Conservation (phyloP, 108 stramenopile genomes). For the Aurantiochytrium sp. region DNA sequence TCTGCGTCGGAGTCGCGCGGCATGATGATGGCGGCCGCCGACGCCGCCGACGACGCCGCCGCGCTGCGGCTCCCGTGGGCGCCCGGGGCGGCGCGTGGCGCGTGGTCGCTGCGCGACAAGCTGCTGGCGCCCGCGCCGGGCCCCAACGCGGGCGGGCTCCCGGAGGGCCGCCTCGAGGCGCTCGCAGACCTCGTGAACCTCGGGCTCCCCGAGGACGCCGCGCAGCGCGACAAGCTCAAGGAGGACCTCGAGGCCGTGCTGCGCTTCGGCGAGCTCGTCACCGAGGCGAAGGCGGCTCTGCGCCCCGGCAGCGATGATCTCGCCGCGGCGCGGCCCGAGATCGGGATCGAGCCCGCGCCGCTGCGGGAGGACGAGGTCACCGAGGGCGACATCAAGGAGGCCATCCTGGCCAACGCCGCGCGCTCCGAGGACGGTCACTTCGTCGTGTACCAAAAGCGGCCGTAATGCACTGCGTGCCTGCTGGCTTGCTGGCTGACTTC, state of each 20-base stretch:
- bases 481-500: too few relatives aligned
- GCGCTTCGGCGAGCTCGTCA: background rate
- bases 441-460: background rate
- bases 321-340: too few relatives aligned
- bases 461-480: too few relatives aligned
- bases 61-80: background rate
- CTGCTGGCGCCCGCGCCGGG: background rate
- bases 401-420: background rate
- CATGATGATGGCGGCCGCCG: too few relatives aligned
- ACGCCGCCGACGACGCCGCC: too few relatives aligned
- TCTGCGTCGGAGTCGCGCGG: too few relatives aligned
- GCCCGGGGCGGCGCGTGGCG: background rate
- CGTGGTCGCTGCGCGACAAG: constrained; percentile 6
- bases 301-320: background rate
- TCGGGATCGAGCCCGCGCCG: background rate
- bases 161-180: background rate
- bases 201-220: background rate
- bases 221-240: background rate
- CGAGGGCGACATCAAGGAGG: background rate
- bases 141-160: background rate
- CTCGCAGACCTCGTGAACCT: constrained; percentile 22
- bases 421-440: background rate
- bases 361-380: background rate
- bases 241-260: background rate
- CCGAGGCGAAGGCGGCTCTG: background rate